Evolutionary conservation across 192 early-diverging fungal genomes (phyloP), one percentile per base, ranked within the genome.

Genomic region (Gamsiella multidivaricata): DNA sequence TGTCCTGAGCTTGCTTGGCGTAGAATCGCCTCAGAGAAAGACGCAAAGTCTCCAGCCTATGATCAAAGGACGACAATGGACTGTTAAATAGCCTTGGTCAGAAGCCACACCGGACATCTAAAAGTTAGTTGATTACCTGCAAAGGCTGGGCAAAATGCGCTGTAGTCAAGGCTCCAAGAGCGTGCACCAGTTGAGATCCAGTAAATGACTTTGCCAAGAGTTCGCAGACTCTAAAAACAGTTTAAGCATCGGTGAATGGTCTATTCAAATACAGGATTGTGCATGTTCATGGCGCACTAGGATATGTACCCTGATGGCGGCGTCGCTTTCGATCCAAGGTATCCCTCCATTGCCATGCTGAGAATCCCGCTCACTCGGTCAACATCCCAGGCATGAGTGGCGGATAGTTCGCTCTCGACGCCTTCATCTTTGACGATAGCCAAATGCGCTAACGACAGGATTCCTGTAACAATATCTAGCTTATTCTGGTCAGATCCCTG

Each of bases 121-220:
- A n/a, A n/a, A n/a, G n/a, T n/a, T n/a, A n/a, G n/a, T n/a, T n/a
- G n/a, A n/a, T 37, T 55, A 66, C 64, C 64, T 66, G 49, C 17
- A 20, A 29, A 15, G 37, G 23, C 26, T 47, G 51, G 6, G 41
- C 12, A 17, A 66, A 25, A 2, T 20, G n/a, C 12, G 55, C 20
- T 10, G 42, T 37, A 54, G 60, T 34, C 52, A 71, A 32, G 4
- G 39, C 7, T 15, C 69, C 69, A 12, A 71, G 60, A 2, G 53
- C 23, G 28, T 22, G 20, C 12, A 71, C 18, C 2, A 71, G 9
- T 9, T 31, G 69, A 4, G 26, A 1, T 10, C n/a, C 45, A 1
- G 52, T 29, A 15, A 71, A 50, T 0, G 53, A 33, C 8, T 49
- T 47, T 28, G 34, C 18, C 18, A 71, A 25, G 0, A 50, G 23